Evolutionary conservation across 1,284 basidiomycete species (phyloP), one percentile per base, ranked within the genome.

Genomic region (Mycosarcoma maydis): DNA sequence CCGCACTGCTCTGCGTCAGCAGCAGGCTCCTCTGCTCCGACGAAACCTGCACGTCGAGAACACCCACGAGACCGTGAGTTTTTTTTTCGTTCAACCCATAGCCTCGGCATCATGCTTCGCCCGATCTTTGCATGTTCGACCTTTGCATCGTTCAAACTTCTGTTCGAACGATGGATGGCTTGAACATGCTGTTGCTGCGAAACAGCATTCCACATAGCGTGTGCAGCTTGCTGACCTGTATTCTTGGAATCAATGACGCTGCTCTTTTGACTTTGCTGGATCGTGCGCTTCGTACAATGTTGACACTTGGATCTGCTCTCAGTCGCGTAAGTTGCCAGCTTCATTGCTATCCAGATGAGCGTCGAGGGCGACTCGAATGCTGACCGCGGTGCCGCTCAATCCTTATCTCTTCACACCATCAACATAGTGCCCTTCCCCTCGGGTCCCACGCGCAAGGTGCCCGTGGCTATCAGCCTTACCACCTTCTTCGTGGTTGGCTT

Each of bases 11-110:
- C 30, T 76, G 33, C 72, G 72, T 17, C 62, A 68, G 68, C 58
- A 73, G 45, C 66, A 64, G 49, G 56, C 62, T 16, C 74, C 66
- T 32, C 11, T 67, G 30, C 60, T 74, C 44, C 75, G 77, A 32
- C 69, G 72, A 34, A 68, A 62, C 46, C 39, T 75, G 13, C 79
- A 80, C 78, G 55, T 80, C 51, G 79, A 80, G 62, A 80, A 80
- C 76, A 80, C 76, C 9, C 57, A 65, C 51, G 74, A 80, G 48
- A 80, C 64, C 29, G 79, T 80, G 55, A 62, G 79, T 77, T 6
- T 45, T 29, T 34, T 9, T 16, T n/a, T 9, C 16, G 16, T 16
- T 34, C 33, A 9, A 4, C 33, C 33, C 7, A 9, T 34, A 13
- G 33, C 13, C n/a, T 3, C 33, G 7, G 33, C n/a, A 30, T n/a